Evolutionary conservation across 2,329 filamentous ascomycete genomes (phyloP).

Genomic region (Plenodomus tracheiphilus): DNA sequence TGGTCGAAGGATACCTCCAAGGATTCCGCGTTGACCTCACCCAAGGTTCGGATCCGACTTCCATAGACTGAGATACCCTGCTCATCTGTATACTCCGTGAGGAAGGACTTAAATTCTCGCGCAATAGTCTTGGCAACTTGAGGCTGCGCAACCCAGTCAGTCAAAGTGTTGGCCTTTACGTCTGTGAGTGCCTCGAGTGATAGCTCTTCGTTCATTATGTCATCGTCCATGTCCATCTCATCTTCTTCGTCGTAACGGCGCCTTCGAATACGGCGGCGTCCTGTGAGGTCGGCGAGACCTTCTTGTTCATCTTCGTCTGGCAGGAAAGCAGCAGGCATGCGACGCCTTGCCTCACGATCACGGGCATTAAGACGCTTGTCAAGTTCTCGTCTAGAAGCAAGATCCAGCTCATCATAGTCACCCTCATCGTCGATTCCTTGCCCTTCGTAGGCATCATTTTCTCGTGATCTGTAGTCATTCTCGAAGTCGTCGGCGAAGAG

Average conservation of each 20-base stretch:
- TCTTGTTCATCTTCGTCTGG: constrained; percentile 85
- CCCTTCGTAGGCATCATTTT: constrained; percentile 66
- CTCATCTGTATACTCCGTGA: constrained; percentile 93
- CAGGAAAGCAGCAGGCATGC: constrained; percentile 73
- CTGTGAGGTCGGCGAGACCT: constrained; percentile 79
- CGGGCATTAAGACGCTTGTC: constrained; percentile 74
- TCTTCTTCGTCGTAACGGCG: constrained; percentile 96
- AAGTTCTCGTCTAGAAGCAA: constrained; percentile 68
- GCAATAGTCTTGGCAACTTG: constrained; percentile 91
- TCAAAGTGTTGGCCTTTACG: constrained; percentile 89
- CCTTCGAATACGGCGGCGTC: constrained; percentile 80
- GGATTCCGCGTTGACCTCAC: constrained; percentile 94
- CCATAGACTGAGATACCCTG: constrained; percentile 92
- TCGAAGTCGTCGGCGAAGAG: constrained; percentile 72
- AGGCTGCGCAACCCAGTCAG: constrained; percentile 91
- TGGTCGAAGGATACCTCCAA: constrained; percentile 96
- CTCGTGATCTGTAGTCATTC: constrained; percentile 59
- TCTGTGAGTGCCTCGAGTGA: constrained; percentile 89
- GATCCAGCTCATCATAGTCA: constrained; percentile 71
- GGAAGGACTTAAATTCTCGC: constrained; percentile 94
- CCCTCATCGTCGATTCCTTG: constrained; percentile 80
- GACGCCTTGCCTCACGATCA: constrained; percentile 69
- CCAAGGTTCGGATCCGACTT: constrained; percentile 89
- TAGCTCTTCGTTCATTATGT: constrained; percentile 95
- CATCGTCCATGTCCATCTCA: constrained; percentile 82